Base-by-base conservation (phyloP, 352 stramenopile species). In the Phytophthora multivora region DNA sequence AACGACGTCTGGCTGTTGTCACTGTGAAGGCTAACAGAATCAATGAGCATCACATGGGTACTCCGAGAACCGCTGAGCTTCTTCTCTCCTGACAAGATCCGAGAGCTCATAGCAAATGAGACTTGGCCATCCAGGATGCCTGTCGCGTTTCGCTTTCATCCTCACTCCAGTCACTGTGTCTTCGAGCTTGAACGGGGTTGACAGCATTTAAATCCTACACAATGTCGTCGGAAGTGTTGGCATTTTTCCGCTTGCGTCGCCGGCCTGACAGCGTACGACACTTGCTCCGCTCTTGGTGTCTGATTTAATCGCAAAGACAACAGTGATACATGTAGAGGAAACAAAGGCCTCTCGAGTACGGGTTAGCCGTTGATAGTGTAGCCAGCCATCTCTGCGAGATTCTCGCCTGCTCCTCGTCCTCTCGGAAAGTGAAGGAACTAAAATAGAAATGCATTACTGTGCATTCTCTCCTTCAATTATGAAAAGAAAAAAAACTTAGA, bases 111-210 rank as follows among this genome's bases (percentile, higher is more conserved):
- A 9, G 77, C 80, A 1, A 70, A 41, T 2, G 78, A 86, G 12
- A 90, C 80, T 40, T 84, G 26, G 73, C 57, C 80, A 90, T 87
- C 80, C 80, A 88, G n/a, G 80, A 90, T 56, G 86, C 80, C 6
- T 63, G 53, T 18, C 63, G 66, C 45, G 54, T 49, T 8, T 57
- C 57, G 3, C 41, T 48, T 23, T 72, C 63, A n/a, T 68, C 53
- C 3, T 53, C 39, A 12, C 48, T 47, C 11, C 54, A 52, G 4
- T 72, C 68, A 43, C 70, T 80, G 9, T 66, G 46, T 60, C 71
- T 48, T 18, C 67, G 52, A 28, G 30, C 28, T 42, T 49, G 52
- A 12, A 15, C 23, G 23, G 33, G 42, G 31, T 55, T 42, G 4
- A 86, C 66, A 11, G 60, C 71, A 55, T 83, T 61, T 41, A 79